Conservation (phyloP, 2,329 filamentous ascomycete genomes). For the Metarhizium rileyi region DNA sequence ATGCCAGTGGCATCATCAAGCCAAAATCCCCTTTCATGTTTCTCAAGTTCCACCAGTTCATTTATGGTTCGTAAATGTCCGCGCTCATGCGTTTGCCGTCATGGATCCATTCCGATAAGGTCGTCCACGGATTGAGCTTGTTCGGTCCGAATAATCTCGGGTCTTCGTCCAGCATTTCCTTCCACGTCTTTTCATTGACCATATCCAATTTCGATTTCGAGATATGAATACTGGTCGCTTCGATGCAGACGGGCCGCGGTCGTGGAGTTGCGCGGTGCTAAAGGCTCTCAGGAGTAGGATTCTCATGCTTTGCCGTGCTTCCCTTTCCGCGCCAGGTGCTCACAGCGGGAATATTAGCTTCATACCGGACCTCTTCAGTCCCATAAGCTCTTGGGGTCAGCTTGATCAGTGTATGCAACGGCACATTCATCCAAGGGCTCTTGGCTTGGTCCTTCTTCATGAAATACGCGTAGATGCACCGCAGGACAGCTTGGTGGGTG, state of each 20-base stretch:
- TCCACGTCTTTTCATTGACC: not conserved
- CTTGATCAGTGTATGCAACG: slow-evolving; percentile 92
- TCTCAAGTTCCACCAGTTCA: not conserved
- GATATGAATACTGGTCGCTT: not conserved
- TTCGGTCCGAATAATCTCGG: not conserved
- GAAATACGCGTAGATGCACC: slow-evolving; percentile 98
- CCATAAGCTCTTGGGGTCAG: slow-evolving; percentile 90
- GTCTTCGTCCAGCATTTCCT: not conserved
- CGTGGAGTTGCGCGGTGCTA: slow-evolving; percentile 7
- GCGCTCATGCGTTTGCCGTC: not conserved
- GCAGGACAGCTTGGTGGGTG: slow-evolving; percentile 90
- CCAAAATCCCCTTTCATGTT: not conserved
- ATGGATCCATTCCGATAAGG: not conserved
- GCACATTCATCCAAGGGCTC: slow-evolving; percentile 98
- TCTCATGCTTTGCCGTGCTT: slow-evolving; percentile 79
- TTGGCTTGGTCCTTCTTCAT: slow-evolving; percentile 92
- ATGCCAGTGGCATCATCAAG: not conserved
- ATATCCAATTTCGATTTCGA: not conserved
- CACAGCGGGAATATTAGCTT: slow-evolving; percentile 88
- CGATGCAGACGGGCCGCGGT: not conserved
- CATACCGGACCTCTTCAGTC: slow-evolving; percentile 79
- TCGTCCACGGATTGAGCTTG: not conserved
- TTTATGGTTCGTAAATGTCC: not conserved
- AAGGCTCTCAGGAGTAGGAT: slow-evolving; percentile 34
- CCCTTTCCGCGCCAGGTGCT: slow-evolving; percentile 96